A percentile compares a stretch with the other conserved stretches of the same genome.
Evolutionary conservation across 2,329 filamentous ascomycete genomes (phyloP).

Genomic region (Intubia oerlemansii): DNA sequence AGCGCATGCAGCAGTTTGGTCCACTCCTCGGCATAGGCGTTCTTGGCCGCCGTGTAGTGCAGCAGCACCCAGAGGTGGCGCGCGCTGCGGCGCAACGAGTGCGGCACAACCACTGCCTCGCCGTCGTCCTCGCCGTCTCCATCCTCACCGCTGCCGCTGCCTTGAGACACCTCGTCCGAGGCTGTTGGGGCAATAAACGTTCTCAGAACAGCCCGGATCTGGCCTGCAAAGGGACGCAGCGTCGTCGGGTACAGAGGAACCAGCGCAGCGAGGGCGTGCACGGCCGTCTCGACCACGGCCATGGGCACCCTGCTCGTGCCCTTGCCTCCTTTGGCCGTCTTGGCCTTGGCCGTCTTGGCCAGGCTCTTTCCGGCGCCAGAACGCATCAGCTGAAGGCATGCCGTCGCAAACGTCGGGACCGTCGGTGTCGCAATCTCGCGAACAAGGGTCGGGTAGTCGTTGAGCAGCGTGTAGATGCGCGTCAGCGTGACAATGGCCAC

Average conservation of each 20-base stretch:
- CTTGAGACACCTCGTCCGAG: constrained; percentile 22
- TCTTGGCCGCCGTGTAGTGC: constrained; percentile 64
- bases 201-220: constrained; percentile 40
- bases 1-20: constrained; percentile 38
- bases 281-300: constrained; percentile 41
- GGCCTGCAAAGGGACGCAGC: constrained; percentile 53
- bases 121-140: too few relatives aligned
- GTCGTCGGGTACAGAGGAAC: constrained; percentile 67
- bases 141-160: too few relatives aligned
- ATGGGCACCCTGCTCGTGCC: too few relatives aligned
- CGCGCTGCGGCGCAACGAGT: constrained; percentile 32
- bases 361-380: too few relatives aligned
- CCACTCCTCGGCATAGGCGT: constrained; percentile 61
- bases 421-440: constrained; percentile 76
- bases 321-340: too few relatives aligned
- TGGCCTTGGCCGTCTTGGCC: constrained; percentile 15
- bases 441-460: constrained; percentile 61
- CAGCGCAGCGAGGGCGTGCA: constrained; percentile 49
- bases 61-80: constrained; percentile 48
- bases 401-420: constrained; percentile 50
- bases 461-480: constrained; percentile 65
- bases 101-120: constrained; percentile 30
- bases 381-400: constrained; percentile 47
- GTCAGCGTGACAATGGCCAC: constrained; percentile 57
- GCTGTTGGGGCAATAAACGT: constrained; percentile 43